These are phyloP conservation scores for Guadua angustifolia DNA, from an alignment of 176 grass and related monocot genomes.

Conservation along the genomic window DNA sequence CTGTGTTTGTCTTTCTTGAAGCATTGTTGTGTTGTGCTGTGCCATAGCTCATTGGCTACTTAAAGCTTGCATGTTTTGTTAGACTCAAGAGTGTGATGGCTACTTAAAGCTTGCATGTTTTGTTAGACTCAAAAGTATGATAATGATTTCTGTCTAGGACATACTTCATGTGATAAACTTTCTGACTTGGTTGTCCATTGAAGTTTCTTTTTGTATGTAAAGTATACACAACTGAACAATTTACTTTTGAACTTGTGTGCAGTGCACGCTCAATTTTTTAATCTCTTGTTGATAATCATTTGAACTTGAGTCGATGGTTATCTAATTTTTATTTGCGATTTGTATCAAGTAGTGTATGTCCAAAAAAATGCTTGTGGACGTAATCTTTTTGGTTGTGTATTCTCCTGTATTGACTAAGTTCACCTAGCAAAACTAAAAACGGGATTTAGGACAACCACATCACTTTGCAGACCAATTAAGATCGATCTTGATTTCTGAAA, in stretches of 20 bases:
- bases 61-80: background rate
- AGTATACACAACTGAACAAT: background rate
- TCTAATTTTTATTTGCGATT: background rate
- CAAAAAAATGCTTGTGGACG: background rate
- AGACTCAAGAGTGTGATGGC: background rate
- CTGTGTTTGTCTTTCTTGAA: constrained; percentile 14
- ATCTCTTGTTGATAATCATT: background rate
- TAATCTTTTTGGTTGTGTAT: background rate
- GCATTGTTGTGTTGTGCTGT: background rate
- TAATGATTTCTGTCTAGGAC: constrained; percentile 7
- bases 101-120: background rate
- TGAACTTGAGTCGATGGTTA: background rate
- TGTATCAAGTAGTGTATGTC: constrained; percentile 9
- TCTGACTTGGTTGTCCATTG: background rate
- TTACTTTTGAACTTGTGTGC: constrained; percentile 16
- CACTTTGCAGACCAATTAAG: no score
- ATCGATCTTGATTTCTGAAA: no score
- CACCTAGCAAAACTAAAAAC: no score
- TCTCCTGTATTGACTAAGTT: constrained; percentile 12
- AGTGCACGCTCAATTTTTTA: background rate
- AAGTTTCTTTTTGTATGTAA: background rate
- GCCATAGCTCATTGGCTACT: background rate
- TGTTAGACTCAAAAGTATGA: background rate
- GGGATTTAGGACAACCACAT: no score
- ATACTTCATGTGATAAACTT: background rate